These are phyloP conservation scores for Nepenthes mirabilis DNA, from an alignment of 148 eudicot genomes.

Conservation along the genomic window DNA sequence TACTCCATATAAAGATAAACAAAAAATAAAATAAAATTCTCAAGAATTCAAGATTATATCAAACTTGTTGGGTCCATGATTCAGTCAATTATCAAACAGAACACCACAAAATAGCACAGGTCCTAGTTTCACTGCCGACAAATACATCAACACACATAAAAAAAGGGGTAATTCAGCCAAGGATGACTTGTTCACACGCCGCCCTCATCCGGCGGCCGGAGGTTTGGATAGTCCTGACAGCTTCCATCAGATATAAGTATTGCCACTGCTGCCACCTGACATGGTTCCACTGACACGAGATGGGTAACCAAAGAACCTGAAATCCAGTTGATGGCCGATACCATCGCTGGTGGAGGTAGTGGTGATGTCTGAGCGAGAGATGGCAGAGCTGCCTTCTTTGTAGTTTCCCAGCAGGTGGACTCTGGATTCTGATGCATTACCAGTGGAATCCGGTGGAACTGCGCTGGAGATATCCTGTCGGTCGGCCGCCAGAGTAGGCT, in stretches of 20 bases:
- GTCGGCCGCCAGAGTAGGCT: constrained; percentile 4
- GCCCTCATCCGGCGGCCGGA: not conserved
- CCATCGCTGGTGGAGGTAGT: constrained; percentile 22
- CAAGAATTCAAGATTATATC: no score
- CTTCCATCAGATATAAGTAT: constrained; percentile 18
- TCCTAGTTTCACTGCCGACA: no score
- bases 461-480: constrained; percentile 14
- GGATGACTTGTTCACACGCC: constrained; percentile 41
- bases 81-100: no score
- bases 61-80: no score
- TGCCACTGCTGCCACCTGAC: constrained; percentile 11
- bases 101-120: no score
- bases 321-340: constrained; percentile 23
- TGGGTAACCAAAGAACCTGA: constrained; percentile 30
- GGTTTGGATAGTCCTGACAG: not conserved
- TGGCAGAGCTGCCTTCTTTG: constrained; percentile 21
- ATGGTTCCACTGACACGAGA: constrained; percentile 16
- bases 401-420: constrained; percentile 13
- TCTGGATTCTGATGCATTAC: constrained; percentile 12
- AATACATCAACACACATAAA: not conserved
- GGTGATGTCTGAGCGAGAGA: constrained; percentile 29
- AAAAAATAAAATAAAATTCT: no score
- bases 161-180: constrained; percentile 32
- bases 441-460: constrained; percentile 12
- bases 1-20: no score